These are phyloP conservation scores for Chaetomidium leptoderma DNA, from an alignment of 495 filamentous ascomycete species.

Conservation along the genomic window DNA sequence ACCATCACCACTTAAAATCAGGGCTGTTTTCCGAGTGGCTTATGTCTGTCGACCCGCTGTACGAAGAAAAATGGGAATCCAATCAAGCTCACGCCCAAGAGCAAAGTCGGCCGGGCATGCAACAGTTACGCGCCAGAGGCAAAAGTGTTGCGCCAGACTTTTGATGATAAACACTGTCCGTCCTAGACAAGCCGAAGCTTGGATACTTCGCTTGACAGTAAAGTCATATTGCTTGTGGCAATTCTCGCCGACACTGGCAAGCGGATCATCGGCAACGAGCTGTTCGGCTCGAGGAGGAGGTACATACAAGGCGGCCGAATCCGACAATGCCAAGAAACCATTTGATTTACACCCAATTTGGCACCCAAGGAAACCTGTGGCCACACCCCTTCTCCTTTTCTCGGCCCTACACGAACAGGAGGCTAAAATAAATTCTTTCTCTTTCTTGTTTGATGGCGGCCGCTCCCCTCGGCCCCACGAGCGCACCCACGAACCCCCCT, in stretches of 20 bases:
- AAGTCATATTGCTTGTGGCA: neutral
- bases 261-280: neutral
- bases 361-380: neutral
- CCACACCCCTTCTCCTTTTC: neutral
- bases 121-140: neutral
- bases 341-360: conserved; percentile 4
- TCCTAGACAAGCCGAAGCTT: neutral
- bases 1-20: neutral
- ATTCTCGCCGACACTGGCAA: neutral
- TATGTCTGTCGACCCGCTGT: neutral
- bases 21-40: conserved; percentile 21
- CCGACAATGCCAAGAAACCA: neutral
- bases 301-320: neutral
- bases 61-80: neutral
- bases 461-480: neutral
- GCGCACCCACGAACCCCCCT: conserved; percentile 10
- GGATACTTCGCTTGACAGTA: neutral
- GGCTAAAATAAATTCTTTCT: conserved; percentile 23
- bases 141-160: neutral
- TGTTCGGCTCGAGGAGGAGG: neutral
- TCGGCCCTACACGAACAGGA: neutral
- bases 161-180: neutral
- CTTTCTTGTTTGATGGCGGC: conserved; percentile 23
- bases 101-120: conserved; percentile 1
- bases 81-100: conserved; percentile 8